These are phyloP conservation scores for Oidiodendron maius DNA, from an alignment of 495 filamentous ascomycete species.

Conservation along the genomic window DNA sequence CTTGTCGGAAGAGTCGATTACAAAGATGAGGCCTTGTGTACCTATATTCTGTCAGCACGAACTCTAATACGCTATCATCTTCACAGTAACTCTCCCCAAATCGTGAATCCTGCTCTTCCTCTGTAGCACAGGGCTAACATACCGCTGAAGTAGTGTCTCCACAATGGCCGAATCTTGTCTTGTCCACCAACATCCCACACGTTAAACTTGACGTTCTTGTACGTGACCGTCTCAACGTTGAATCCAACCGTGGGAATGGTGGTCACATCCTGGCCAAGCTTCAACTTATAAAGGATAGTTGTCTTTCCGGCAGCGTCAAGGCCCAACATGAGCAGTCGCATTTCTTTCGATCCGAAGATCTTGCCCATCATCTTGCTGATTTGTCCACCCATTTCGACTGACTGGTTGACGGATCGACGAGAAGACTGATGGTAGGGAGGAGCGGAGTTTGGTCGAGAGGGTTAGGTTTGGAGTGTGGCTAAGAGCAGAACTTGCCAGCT, in stretches of 20 bases:
- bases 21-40: constrained; percentile 96
- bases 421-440: neutral
- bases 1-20: constrained; percentile 88
- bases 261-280: constrained; percentile 94
- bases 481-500: too few species aligned
- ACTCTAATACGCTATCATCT: constrained; percentile 1
- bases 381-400: constrained; percentile 62
- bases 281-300: constrained; percentile 99
- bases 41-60: constrained; percentile 38
- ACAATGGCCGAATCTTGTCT: constrained; percentile 97
- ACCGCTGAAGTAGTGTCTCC: constrained; percentile 99
- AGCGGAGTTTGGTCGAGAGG: neutral
- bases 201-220: constrained; percentile 99
- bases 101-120: neutral
- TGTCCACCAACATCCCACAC: constrained; percentile 99
- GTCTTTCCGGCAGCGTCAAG: constrained; percentile 98
- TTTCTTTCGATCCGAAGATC: constrained; percentile 98
- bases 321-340: constrained; percentile 96
- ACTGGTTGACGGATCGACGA: neutral
- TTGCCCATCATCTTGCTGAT: constrained; percentile 90
- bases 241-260: constrained; percentile 99
- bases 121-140: constrained; percentile 24
- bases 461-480: too few species aligned
- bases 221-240: constrained; percentile 98
- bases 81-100: neutral